Percentiles rank a stretch among this genome's conserved stretches.
Conservation (phyloP, 805 yeast species). For the Wickerhamiella azymoides region DNA sequence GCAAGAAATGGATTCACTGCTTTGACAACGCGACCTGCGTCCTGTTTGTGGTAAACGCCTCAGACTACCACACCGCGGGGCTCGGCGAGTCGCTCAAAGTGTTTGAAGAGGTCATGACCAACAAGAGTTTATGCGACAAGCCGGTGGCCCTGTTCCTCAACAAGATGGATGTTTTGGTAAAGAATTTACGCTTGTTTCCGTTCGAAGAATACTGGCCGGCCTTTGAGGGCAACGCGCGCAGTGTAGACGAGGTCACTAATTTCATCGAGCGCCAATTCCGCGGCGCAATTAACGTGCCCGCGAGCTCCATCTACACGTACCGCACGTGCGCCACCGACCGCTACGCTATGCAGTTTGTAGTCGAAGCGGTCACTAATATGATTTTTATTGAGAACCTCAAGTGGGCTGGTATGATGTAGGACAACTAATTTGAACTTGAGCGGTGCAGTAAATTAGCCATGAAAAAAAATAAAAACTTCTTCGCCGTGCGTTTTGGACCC, state of each 20-base stretch:
- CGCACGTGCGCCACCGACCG: slow-evolving; percentile 94
- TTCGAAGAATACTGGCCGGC: slow-evolving; percentile 65
- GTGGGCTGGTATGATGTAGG: slow-evolving; percentile 20
- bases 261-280: slow-evolving; percentile 60
- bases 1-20: slow-evolving; percentile 95
- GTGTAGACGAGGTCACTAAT: slow-evolving; percentile 50
- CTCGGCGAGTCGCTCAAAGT: slow-evolving; percentile 80
- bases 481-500: too few relatives aligned
- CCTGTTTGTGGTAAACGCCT: slow-evolving; percentile 73
- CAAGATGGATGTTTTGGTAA: slow-evolving; percentile 69
- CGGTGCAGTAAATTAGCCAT: background rate
- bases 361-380: slow-evolving; percentile 86
- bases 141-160: slow-evolving; percentile 84
- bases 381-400: slow-evolving; percentile 64
- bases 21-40: slow-evolving; percentile 85
- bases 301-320: slow-evolving; percentile 76
- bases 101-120: slow-evolving; percentile 72
- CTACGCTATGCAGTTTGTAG: slow-evolving; percentile 72
- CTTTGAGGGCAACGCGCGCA: slow-evolving; percentile 50
- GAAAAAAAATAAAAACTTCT: background rate
- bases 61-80: slow-evolving; percentile 66
- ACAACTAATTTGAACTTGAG: too few relatives aligned
- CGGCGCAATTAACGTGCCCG: slow-evolving; percentile 44
- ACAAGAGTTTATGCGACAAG: slow-evolving; percentile 70
- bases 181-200: slow-evolving; percentile 48